Evolutionary conservation across 2,329 filamentous ascomycete species (phyloP).

Genomic region (Monosporascus cannonballus): DNA sequence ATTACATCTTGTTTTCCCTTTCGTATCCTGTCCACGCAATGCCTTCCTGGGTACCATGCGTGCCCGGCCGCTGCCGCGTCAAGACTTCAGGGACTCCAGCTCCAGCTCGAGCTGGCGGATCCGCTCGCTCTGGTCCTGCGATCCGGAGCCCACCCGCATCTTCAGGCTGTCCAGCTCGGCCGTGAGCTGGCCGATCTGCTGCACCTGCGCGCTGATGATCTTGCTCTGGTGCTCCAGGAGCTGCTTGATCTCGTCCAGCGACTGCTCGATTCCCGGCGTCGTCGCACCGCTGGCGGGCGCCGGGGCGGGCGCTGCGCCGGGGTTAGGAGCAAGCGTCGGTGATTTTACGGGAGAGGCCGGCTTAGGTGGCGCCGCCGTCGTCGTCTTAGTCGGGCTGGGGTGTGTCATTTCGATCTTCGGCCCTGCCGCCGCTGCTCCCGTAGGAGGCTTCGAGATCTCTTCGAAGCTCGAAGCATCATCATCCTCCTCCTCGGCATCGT

Average conservation of each 20-base stretch:
- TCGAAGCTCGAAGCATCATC: conserved; percentile 79
- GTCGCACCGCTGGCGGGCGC: conserved; percentile 26
- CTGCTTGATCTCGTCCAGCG: conserved; percentile 70
- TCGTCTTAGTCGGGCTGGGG: conserved; percentile 25
- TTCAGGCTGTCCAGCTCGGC: conserved; percentile 76
- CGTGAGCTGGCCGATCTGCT: conserved; percentile 66
- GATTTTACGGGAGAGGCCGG: conserved; percentile 37
- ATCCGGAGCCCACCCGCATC: conserved; percentile 59
- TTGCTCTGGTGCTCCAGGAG: conserved; percentile 71
- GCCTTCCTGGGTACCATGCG: conserved; percentile 5
- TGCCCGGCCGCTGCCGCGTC: conserved; percentile 1
- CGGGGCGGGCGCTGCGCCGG: conserved; percentile 31
- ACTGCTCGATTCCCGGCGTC: conserved; percentile 52
- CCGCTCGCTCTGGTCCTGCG: conserved; percentile 59
- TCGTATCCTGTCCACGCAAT: conserved; percentile 9
- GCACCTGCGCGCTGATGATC: conserved; percentile 70
- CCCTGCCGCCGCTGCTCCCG: conserved; percentile 41
- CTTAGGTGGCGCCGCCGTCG: conserved; percentile 36
- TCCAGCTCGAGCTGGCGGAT: conserved; percentile 64
- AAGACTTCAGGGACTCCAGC: conserved; percentile 58
- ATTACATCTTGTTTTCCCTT: neutral
- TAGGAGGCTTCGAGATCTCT: conserved; percentile 69
- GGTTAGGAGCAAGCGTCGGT: conserved; percentile 27
- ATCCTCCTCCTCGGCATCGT: conserved; percentile 61
- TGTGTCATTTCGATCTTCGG: conserved; percentile 21